Conservation (phyloP, 257 asterid species). For the Voacanga thouarsii region DNA sequence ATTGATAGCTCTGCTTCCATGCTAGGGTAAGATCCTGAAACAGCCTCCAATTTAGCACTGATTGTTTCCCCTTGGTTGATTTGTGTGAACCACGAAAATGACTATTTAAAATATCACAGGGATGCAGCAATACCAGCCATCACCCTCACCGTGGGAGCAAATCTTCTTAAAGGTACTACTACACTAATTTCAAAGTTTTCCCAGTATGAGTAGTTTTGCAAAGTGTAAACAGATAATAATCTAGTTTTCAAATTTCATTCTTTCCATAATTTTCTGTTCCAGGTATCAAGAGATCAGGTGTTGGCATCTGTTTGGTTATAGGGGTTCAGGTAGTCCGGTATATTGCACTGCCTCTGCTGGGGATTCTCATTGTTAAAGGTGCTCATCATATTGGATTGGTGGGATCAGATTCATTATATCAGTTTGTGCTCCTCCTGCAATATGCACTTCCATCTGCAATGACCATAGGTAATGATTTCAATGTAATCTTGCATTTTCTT, state of each 20-base stretch:
- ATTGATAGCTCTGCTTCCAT: conserved; percentile 46
- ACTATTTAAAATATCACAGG: conserved; percentile 14
- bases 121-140: conserved; percentile 29
- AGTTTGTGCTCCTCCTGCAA: conserved; percentile 37
- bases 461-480: conserved; percentile 24
- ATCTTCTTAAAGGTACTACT: conserved; percentile 25
- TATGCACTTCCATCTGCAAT: conserved; percentile 42
- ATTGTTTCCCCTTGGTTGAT: no score
- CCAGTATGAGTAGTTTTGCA: not conserved
- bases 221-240: no score
- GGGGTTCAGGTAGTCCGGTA: conserved; percentile 30
- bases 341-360: conserved; percentile 27
- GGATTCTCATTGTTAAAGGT: conserved; percentile 27
- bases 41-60: not conserved
- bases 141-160: conserved; percentile 29
- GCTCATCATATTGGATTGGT: conserved; percentile 30
- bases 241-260: not conserved
- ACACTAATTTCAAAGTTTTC: not conserved
- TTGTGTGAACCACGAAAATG: not conserved
- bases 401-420: conserved; percentile 37
- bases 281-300: conserved; percentile 32
- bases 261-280: not conserved
- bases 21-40: conserved; percentile 51
- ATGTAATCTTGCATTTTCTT: not conserved
- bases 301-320: conserved; percentile 14